These are phyloP conservation scores for Aspergillus bridgeri DNA, from an alignment of 495 filamentous ascomycete species.

Conservation along the genomic window DNA sequence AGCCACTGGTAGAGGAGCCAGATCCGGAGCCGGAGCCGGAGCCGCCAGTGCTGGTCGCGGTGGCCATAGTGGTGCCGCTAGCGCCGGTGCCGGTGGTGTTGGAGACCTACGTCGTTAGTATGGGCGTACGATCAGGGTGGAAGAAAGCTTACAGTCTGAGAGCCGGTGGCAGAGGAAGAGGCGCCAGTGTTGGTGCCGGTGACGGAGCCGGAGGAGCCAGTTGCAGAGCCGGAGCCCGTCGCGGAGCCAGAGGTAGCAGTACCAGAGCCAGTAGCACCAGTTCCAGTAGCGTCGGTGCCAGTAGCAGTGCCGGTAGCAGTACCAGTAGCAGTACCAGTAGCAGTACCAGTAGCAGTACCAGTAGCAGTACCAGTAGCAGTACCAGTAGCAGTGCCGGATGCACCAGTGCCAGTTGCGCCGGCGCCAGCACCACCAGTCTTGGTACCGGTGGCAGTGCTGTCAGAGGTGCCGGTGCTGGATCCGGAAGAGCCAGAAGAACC, in stretches of 20 bases:
- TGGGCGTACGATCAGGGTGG: neutral
- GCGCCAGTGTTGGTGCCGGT: slow-evolving; percentile 16
- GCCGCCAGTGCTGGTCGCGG: slow-evolving; percentile 6
- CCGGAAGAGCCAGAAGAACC: slow-evolving; percentile 4
- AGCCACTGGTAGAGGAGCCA: slow-evolving; percentile 12
- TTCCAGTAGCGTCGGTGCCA: slow-evolving; percentile 10
- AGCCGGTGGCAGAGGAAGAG: slow-evolving; percentile 8
- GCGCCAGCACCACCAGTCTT: slow-evolving; percentile 23
- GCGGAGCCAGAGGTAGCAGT: slow-evolving; percentile 10
- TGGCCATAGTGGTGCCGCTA: slow-evolving; percentile 11
- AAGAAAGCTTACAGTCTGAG: slow-evolving; percentile 1
- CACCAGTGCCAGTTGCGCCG: slow-evolving; percentile 20
- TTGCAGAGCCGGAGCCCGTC: slow-evolving; percentile 5
- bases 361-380: slow-evolving; percentile 18
- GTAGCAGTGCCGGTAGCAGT: slow-evolving; percentile 2
- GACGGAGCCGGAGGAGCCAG: slow-evolving; percentile 7
- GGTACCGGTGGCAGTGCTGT: slow-evolving; percentile 16
- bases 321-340: slow-evolving; percentile 12
- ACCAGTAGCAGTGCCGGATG: slow-evolving; percentile 17
- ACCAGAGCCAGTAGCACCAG: slow-evolving; percentile 8
- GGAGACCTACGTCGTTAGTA: neutral
- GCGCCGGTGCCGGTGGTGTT: slow-evolving; percentile 3
- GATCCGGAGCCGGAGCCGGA: slow-evolving; percentile 10
- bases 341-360: slow-evolving; percentile 9
- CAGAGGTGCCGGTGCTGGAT: slow-evolving; percentile 21